Evolutionary conservation across 306 rosid genomes (phyloP).

Genomic region (Hippophae gyantsensis): DNA sequence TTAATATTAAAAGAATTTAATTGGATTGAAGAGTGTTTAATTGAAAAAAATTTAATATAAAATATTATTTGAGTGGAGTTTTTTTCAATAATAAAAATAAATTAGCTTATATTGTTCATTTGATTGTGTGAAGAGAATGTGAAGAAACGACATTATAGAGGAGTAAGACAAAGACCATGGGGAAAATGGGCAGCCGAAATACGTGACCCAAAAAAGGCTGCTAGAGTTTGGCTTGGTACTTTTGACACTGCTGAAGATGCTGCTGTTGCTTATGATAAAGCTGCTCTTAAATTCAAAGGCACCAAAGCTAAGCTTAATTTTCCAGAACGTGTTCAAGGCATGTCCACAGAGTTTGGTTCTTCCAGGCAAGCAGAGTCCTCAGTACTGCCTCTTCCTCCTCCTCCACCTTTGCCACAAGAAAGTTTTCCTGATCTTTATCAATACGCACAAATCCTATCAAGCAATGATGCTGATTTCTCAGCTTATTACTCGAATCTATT

Average conservation of each 20-base stretch:
- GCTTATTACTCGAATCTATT: neutral
- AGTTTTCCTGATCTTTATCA: conserved; percentile 52
- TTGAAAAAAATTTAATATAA: too few relatives aligned
- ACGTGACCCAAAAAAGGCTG: conserved; percentile 78
- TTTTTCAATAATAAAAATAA: too few relatives aligned
- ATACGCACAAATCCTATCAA: conserved; percentile 65
- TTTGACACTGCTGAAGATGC: conserved; percentile 85
- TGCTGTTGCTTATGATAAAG: conserved; percentile 68
- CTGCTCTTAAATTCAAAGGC: conserved; percentile 73
- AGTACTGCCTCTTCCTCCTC: conserved; percentile 5
- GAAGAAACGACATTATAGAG: conserved; percentile 54
- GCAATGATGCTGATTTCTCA: conserved; percentile 36
- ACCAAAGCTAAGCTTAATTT: conserved; percentile 77
- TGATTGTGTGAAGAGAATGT: conserved; percentile 18
- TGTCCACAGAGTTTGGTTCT: neutral
- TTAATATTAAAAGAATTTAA: too few relatives aligned
- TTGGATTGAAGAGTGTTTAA: too few relatives aligned
- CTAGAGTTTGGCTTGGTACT: conserved; percentile 82
- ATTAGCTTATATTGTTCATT: too few relatives aligned
- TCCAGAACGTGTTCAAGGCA: conserved; percentile 37
- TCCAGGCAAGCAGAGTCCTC: neutral
- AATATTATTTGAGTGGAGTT: too few relatives aligned
- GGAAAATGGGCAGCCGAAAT: conserved; percentile 96
- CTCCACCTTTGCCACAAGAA: conserved; percentile 10
- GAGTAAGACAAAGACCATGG: conserved; percentile 88